These are phyloP conservation scores for Bimuria novae-zelandiae DNA, from an alignment of 2,329 filamentous ascomycete genomes.

Conservation along the genomic window DNA sequence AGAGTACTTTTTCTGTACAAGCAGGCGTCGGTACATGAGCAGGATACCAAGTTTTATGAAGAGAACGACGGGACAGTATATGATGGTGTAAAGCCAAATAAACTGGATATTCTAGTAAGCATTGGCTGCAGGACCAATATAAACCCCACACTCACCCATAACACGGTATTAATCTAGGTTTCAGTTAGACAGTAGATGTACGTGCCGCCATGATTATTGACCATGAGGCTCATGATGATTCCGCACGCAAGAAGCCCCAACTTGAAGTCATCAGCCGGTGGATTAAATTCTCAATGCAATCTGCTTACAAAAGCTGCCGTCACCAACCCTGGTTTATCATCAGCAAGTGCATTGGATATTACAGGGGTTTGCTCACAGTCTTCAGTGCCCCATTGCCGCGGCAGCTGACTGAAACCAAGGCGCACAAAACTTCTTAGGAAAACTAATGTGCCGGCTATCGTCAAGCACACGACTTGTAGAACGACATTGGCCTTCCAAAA, in stretches of 20 bases:
- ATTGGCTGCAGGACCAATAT: too few species aligned
- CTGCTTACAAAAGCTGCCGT: slow-evolving; percentile 18
- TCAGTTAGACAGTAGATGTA: slow-evolving; percentile 10
- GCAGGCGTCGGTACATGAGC: slow-evolving; percentile 13
- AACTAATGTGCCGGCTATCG: slow-evolving; percentile 7
- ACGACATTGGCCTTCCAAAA: slow-evolving; percentile 13
- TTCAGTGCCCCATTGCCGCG: slow-evolving; percentile 11
- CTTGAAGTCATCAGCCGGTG: slow-evolving; percentile 3
- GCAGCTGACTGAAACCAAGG: slow-evolving; percentile 10
- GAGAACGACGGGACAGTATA: slow-evolving; percentile 16
- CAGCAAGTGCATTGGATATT: not conserved
- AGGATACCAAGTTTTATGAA: slow-evolving; percentile 15
- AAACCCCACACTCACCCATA: slow-evolving; percentile 1
- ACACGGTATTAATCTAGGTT: not conserved
- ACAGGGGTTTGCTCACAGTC: slow-evolving; percentile 12
- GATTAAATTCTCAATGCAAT: not conserved
- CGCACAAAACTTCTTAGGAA: slow-evolving; percentile 12
- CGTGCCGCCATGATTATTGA: slow-evolving; percentile 8
- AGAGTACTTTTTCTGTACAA: slow-evolving; percentile 12
- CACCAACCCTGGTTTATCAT: slow-evolving; percentile 7
- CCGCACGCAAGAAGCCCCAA: slow-evolving; percentile 11
- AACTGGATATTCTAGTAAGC: slow-evolving; percentile 1
- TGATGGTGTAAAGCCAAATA: slow-evolving; percentile 13
- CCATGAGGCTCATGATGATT: slow-evolving; percentile 5
- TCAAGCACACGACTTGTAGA: slow-evolving; percentile 11